Base-by-base conservation (phyloP, 2,329 filamentous ascomycete species). In the Amauroascus niger region DNA sequence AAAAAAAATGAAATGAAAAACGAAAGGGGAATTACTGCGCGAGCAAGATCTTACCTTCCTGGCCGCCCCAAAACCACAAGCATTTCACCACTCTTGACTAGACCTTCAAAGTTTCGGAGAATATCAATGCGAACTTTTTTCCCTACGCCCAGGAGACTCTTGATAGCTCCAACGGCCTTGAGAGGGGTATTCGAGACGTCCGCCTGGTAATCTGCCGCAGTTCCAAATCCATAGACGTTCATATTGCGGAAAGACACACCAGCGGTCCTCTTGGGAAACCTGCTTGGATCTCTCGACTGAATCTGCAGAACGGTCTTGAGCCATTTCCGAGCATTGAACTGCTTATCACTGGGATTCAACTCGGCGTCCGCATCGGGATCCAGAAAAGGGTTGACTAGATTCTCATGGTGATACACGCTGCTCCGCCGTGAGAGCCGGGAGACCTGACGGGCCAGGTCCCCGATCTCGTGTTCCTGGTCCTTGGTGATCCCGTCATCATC, bases 81-180 rank as follows among this genome's bases (percentile, higher is more conserved):
- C 73, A 81, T 78, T 67, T 81, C 78, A 33, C 78, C 78, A 49
- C 70, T 73, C 49, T 71, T 73, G 13, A 87, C 66, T 2, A 86
- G 58, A 3, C 84, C 84, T 60, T 86, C 78, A 56, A 87, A 85
- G 53, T 76, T 70, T 30, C 75, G 73, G 16, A 87, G 69, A 57
- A 87, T 87, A 32, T 81, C 76, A 58, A 81, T 83, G 13, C 66
- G 62, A 20, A 57, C 50, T 45, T 64, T 66, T 52, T 71, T 64
- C 2, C 64, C 60, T n/a, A 61, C 58, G 0, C 67, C 66, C 44
- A 58, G 5, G 39, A 63, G 11, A 24, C 43, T 16, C 55, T 58
- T 58, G 53, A 70, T 6, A 67, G 18, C 24, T 64, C 47, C 41
- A 61, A 60, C 43, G 13, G 62, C 66, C 51, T 72, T 69, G 11